These are phyloP conservation scores for Eleusine indica DNA, from an alignment of 176 grass and related monocot species.

Conservation along the genomic window DNA sequence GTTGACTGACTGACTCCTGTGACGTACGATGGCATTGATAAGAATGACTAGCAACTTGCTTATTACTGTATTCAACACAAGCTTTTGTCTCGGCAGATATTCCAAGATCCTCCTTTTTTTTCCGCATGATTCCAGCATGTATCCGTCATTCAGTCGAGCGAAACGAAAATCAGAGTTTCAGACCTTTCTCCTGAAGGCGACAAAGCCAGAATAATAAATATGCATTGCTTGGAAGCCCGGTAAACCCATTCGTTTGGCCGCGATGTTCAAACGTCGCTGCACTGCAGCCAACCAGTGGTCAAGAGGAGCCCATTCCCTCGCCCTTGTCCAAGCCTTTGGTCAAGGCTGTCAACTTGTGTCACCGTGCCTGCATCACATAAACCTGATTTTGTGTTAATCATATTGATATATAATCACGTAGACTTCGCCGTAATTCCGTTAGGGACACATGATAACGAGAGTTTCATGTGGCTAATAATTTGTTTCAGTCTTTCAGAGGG, in stretches of 20 bases:
- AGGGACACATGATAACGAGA: too few species aligned
- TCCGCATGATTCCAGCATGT: background rate
- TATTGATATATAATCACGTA: too few species aligned
- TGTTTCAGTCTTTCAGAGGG: too few species aligned
- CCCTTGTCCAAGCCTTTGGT: background rate
- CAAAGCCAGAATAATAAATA: background rate
- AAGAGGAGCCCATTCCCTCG: background rate
- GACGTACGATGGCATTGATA: background rate
- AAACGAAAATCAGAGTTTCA: background rate
- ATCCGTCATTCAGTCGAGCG: background rate
- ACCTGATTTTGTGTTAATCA: background rate
- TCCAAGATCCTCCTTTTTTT: background rate
- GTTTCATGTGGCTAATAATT: too few species aligned
- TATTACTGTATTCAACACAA: background rate
- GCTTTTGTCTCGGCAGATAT: background rate
- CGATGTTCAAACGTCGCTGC: background rate
- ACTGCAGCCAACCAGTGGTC: background rate
- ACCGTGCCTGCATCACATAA: background rate
- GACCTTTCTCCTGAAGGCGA: too few species aligned
- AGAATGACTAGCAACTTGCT: background rate
- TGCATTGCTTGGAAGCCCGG: conserved; percentile 5
- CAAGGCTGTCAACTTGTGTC: background rate
- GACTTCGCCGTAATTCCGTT: too few species aligned
- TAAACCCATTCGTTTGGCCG: too few species aligned
- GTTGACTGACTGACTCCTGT: background rate